Conservation (phyloP, 306 rosid species). For the Comarum palustre region DNA sequence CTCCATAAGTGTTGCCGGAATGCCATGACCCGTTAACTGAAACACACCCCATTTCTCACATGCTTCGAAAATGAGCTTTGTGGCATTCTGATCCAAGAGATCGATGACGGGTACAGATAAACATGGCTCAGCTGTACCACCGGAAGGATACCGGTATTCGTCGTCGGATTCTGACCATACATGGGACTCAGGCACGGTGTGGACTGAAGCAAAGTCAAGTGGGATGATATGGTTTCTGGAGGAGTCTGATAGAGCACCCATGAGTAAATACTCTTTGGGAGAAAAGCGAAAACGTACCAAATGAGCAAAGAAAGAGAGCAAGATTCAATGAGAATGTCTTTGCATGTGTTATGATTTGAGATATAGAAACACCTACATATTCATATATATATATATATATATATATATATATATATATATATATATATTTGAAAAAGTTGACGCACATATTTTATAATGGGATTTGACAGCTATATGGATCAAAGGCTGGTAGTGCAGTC, state of each 20-base stretch:
- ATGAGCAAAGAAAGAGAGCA: neutral
- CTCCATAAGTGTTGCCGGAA: conserved; percentile 35
- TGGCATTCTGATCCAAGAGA: conserved; percentile 52
- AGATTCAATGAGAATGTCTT: conserved; percentile 1
- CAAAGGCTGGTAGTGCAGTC: neutral
- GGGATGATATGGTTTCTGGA: conserved; percentile 43
- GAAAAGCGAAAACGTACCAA: neutral
- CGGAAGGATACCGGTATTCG: conserved; percentile 2
- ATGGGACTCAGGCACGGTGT: conserved; percentile 63
- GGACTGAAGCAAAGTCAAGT: conserved; percentile 47
- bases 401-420: too few species aligned
- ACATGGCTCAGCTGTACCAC: neutral
- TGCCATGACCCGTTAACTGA: conserved; percentile 58
- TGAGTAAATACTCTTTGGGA: neutral
- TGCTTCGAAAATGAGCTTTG: conserved; percentile 43
- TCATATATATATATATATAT: neutral
- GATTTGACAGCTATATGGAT: neutral
- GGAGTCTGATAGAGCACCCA: conserved; percentile 50
- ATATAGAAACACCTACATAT: neutral
- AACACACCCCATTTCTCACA: conserved; percentile 72
- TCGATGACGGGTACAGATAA: conserved; percentile 46
- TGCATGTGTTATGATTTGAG: conserved; percentile 10
- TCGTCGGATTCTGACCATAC: conserved; percentile 44
- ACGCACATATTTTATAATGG: neutral
- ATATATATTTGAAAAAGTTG: too few species aligned